Conservation (phyloP, 2,329 filamentous ascomycete genomes). For the Clathrospora elynae region DNA sequence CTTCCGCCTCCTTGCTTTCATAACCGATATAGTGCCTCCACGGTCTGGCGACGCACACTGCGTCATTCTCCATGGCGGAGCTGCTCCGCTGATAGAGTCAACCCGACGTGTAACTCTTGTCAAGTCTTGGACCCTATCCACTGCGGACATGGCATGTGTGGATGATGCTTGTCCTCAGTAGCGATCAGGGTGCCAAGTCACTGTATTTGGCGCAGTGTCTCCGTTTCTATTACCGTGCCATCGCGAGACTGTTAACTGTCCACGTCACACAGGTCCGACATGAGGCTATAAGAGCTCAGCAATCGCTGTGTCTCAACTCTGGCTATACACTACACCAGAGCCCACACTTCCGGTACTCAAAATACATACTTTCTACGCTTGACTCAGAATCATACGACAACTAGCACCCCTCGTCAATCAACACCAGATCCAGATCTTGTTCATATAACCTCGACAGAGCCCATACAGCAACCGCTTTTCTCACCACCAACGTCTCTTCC, state of each 20-base stretch:
- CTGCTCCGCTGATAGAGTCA: conserved; percentile 1
- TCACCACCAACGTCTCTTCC: neutral
- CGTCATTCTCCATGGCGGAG: conserved; percentile 13
- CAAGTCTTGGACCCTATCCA: conserved; percentile 5
- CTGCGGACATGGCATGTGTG: neutral
- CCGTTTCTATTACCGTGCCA: no score
- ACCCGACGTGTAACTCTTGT: conserved; percentile 15
- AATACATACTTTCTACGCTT: no score
- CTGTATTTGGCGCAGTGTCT: conserved; percentile 9
- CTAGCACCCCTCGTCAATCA: neutral
- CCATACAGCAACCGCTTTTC: neutral
- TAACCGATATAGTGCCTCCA: neutral
- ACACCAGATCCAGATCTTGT: no score
- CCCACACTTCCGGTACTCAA: neutral
- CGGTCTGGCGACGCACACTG: conserved; percentile 7
- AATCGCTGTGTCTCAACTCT: no score
- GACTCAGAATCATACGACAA: no score
- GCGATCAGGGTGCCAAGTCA: conserved; percentile 11
- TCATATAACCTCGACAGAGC: no score
- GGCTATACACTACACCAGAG: no score
- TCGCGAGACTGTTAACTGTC: neutral
- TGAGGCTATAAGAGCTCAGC: neutral
- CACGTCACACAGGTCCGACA: conserved; percentile 11
- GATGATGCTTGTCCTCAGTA: conserved; percentile 7
- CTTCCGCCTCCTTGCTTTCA: neutral